A percentile compares a stretch with the other conserved stretches of the same genome.
phyloP scores from a whole-genome alignment of 495 filamentous ascomycete genomes.

The Trichoderma gamsii region DNA sequence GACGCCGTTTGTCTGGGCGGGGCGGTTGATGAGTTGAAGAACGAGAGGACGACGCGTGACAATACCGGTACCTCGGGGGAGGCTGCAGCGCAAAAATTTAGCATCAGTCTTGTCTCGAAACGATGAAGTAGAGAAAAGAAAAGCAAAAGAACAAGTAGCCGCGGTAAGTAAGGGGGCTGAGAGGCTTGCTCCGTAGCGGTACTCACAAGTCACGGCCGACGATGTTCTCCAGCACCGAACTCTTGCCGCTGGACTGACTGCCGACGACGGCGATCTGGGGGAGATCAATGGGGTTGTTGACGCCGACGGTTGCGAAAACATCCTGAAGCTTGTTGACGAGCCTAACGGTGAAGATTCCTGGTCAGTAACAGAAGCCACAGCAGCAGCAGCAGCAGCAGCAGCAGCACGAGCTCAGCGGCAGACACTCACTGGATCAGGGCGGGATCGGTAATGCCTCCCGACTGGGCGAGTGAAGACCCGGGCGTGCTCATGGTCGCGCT shows the following conservation, averaged over 20 bases:
- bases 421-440: slow-evolving; percentile 50
- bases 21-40: slow-evolving; percentile 93
- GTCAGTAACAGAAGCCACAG: slow-evolving; percentile 22
- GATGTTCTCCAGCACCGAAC: slow-evolving; percentile 99
- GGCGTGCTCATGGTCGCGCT: slow-evolving; percentile 11
- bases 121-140: slow-evolving; percentile 9
- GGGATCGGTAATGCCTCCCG: slow-evolving; percentile 53
- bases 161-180: slow-evolving; percentile 8
- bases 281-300: slow-evolving; percentile 98
- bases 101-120: slow-evolving; percentile 15
- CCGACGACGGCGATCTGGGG: slow-evolving; percentile 98
- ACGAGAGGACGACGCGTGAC: slow-evolving; percentile 94
- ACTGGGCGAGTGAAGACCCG: slow-evolving; percentile 29
- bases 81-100: slow-evolving; percentile 43
- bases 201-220: slow-evolving; percentile 97
- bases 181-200: slow-evolving; percentile 11
- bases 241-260: slow-evolving; percentile 98
- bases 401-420: background rate
- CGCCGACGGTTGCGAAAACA: slow-evolving; percentile 97
- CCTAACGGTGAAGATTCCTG: slow-evolving; percentile 42
- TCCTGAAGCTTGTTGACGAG: slow-evolving; percentile 99
- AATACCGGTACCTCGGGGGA: slow-evolving; percentile 96
- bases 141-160: too few species aligned
- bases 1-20: slow-evolving; percentile 67
- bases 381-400: background rate